Conservation (phyloP, 2,329 filamentous ascomycete genomes). For the Aureobasidium musti region DNA sequence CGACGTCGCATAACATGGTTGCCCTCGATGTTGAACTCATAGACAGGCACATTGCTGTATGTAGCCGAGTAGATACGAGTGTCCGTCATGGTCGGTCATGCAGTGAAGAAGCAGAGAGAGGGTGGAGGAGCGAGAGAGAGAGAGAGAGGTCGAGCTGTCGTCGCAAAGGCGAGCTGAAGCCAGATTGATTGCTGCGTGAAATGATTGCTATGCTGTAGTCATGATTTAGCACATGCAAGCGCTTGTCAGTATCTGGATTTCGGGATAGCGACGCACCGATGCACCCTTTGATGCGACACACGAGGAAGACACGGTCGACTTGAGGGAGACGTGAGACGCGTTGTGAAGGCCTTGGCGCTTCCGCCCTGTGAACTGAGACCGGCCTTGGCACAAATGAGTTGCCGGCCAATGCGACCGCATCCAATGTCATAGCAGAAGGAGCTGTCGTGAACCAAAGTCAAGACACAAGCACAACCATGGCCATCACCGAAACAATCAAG, state of each 20-base stretch:
- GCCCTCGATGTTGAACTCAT: constrained; percentile 82
- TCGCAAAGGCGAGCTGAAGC: not conserved
- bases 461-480: constrained; percentile 40
- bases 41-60: constrained; percentile 76
- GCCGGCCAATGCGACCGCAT: constrained; percentile 23
- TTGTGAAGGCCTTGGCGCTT: not conserved
- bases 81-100: constrained; percentile 31
- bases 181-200: constrained; percentile 5
- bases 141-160: not conserved
- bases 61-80: constrained; percentile 62
- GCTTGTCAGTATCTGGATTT: not conserved
- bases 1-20: constrained; percentile 97
- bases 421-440: constrained; percentile 18
- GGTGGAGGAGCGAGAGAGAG: not conserved
- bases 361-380: not conserved
- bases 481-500: constrained; percentile 51
- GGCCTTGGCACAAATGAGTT: not conserved
- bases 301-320: constrained; percentile 7
- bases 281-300: not conserved
- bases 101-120: not conserved
- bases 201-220: not conserved
- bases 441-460: constrained; percentile 2
- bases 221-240: not conserved
- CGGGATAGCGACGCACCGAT: constrained; percentile 1
- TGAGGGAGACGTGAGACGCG: constrained; percentile 10